A percentile compares a stretch with the other conserved stretches of the same genome.
phyloP scores from a whole-genome alignment of 192 early-diverging fungal genomes.

The Haplosporangium gracile region DNA sequence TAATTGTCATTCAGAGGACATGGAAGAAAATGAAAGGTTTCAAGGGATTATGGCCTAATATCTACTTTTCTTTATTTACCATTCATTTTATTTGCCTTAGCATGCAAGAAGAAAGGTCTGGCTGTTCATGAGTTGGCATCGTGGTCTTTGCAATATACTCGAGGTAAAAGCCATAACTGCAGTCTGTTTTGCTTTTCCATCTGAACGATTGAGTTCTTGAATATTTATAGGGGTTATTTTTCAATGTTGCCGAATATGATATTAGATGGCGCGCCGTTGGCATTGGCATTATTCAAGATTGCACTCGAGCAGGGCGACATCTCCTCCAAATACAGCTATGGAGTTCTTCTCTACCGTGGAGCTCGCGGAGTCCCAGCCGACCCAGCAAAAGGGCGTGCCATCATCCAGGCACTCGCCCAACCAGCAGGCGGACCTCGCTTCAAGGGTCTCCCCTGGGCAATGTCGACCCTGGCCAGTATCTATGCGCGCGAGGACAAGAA shows the following conservation, averaged over 20 bases:
- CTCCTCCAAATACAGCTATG: constrained; percentile 59
- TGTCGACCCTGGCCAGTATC: constrained; percentile 61
- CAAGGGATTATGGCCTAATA: not conserved
- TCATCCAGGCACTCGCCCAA: constrained; percentile 56
- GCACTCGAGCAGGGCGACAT: constrained; percentile 60
- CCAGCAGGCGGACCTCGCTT: not conserved
- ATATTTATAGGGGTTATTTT: not conserved
- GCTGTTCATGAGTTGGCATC: constrained; percentile 11
- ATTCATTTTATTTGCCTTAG: not conserved
- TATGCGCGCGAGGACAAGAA: constrained; percentile 58
- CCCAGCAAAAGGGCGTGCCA: constrained; percentile 45
- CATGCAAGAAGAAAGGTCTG: constrained; percentile 29
- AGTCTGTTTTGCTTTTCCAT: not conserved
- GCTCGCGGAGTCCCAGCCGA: constrained; percentile 55
- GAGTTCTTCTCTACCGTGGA: constrained; percentile 62
- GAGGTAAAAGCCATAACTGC: constrained; percentile 23
- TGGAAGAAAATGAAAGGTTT: not conserved
- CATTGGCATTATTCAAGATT: constrained; percentile 54
- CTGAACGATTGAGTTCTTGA: not conserved
- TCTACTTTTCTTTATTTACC: not conserved
- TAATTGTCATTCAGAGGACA: not conserved
- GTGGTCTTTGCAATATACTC: constrained; percentile 25
- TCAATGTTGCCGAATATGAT: not conserved
- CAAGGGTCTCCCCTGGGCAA: constrained; percentile 60
- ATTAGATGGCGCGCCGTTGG: constrained; percentile 56